Percentiles rank a stretch among this genome's conserved stretches.
Evolutionary conservation across 2,329 filamentous ascomycete species (phyloP).

Genomic region (Ambrosiella xylebori): DNA sequence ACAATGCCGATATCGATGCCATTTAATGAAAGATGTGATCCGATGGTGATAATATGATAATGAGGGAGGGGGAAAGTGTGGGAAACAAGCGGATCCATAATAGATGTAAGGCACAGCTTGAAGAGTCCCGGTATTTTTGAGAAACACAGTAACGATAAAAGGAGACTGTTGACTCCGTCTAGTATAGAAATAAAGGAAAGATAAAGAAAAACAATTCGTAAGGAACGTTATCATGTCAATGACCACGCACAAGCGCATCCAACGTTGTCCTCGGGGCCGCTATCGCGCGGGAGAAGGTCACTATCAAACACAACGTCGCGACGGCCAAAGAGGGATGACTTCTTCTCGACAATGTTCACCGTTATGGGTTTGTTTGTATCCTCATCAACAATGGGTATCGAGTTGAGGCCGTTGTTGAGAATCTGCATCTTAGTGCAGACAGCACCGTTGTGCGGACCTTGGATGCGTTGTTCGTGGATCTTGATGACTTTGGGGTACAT

Average conservation of each 20-base stretch:
- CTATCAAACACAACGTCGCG: constrained; percentile 1
- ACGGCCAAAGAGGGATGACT: not conserved
- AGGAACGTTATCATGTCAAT: constrained; percentile 3
- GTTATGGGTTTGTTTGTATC: constrained; percentile 24
- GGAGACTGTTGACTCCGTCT: constrained; percentile 12
- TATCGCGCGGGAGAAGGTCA: not conserved
- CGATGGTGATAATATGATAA: not conserved
- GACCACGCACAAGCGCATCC: constrained; percentile 10
- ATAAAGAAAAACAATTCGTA: not conserved
- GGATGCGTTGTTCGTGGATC: constrained; percentile 34
- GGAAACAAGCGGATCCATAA: not conserved
- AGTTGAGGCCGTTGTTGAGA: constrained; percentile 21
- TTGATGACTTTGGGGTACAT: constrained; percentile 36
- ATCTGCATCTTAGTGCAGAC: constrained; percentile 33
- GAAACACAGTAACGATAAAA: not conserved
- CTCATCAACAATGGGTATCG: constrained; percentile 21
- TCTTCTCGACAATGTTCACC: constrained; percentile 28
- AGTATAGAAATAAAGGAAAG: constrained; percentile 1
- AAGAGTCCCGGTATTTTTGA: not conserved
- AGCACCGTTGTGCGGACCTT: constrained; percentile 18
- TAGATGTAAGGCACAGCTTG: not conserved
- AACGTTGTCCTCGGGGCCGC: not conserved
- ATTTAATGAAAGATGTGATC: not conserved
- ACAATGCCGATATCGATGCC: no score
- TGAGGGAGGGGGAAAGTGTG: not conserved